phyloP scores from a whole-genome alignment of 257 asterid genomes.

The Apocynum venetum region DNA sequence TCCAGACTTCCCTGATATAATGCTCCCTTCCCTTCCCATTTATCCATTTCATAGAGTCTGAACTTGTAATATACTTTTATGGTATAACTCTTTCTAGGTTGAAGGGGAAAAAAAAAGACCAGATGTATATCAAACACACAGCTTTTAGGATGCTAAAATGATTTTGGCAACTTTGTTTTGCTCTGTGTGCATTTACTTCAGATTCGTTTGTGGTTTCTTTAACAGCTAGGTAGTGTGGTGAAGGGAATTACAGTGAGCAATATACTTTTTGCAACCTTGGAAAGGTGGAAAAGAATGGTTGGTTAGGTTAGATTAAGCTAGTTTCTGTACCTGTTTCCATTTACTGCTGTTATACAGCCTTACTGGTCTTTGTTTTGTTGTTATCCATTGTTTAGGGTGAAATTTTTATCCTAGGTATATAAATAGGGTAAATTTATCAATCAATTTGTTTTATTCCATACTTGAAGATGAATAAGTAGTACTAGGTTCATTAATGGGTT shows the following conservation, averaged over 20 bases:
- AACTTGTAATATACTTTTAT: neutral
- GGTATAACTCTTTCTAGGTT: neutral
- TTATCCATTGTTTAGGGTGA: neutral
- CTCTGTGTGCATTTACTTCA: neutral
- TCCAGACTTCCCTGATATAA: neutral
- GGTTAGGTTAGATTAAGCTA: neutral
- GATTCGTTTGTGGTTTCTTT: neutral
- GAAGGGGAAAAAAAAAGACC: neutral
- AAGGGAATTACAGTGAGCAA: neutral
- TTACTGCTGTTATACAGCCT: too few species aligned
- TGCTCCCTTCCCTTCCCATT: neutral
- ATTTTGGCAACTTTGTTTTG: neutral
- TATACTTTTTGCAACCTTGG: neutral
- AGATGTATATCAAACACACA: neutral
- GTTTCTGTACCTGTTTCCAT: neutral
- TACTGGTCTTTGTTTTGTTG: neutral
- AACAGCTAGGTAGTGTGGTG: neutral
- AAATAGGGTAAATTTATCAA: too few species aligned
- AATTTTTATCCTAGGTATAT: neutral
- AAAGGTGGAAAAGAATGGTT: neutral
- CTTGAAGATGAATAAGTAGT: too few species aligned
- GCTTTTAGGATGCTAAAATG: neutral
- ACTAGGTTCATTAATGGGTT: too few species aligned
- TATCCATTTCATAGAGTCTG: neutral
- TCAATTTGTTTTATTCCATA: neutral